Conservation (phyloP, 768 basidiomycete genomes). For the Lentinula guzmanii region DNA sequence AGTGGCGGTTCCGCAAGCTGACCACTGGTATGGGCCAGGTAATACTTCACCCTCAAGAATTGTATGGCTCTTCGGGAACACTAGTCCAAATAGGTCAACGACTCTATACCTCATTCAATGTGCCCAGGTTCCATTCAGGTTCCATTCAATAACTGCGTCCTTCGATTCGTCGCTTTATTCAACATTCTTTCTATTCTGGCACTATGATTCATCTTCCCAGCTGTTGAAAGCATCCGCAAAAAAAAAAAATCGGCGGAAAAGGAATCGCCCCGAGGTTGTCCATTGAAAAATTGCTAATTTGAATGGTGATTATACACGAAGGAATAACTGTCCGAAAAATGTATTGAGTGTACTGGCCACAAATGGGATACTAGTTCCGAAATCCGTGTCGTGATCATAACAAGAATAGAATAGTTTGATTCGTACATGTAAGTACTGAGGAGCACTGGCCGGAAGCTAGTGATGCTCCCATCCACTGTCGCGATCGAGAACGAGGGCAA, state of each 20-base stretch:
- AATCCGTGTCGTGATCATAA: too few relatives aligned
- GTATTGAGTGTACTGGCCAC: too few relatives aligned
- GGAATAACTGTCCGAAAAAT: too few relatives aligned
- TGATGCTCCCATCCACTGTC: neutral
- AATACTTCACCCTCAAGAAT: too few relatives aligned
- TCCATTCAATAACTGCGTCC: neutral
- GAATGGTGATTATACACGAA: too few relatives aligned
- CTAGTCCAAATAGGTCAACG: neutral
- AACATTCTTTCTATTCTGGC: neutral
- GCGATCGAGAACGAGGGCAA: neutral
- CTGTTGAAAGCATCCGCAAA: neutral
- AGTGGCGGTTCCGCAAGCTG: neutral
- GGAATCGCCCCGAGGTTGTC: neutral
- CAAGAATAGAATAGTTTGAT: too few relatives aligned
- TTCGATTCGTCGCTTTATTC: neutral
- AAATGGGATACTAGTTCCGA: too few relatives aligned
- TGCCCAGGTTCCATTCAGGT: neutral
- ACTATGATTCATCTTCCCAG: neutral
- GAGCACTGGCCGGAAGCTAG: too few relatives aligned
- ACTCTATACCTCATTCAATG: neutral
- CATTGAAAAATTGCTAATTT: too few relatives aligned
- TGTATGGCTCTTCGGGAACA: neutral
- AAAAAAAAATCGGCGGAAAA: neutral
- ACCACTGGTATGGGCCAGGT: neutral
- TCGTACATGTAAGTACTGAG: too few relatives aligned